Conservation (phyloP, 352 stramenopile species). For the Ophiocytium majus region DNA sequence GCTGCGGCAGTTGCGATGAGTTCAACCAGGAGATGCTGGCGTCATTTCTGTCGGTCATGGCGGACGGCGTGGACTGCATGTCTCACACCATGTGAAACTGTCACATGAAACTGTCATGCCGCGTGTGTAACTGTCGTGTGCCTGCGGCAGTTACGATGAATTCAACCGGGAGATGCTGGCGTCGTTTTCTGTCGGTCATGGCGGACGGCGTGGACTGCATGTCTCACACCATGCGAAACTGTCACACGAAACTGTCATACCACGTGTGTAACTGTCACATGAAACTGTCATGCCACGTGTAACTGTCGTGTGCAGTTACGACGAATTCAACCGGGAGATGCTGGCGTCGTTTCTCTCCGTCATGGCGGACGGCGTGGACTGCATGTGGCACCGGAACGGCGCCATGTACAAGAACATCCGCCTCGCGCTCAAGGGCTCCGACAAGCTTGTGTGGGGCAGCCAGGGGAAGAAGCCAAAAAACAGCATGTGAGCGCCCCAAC, state of each 20-base stretch:
- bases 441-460: neutral
- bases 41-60: neutral
- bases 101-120: no score
- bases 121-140: no score
- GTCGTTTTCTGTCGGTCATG: neutral
- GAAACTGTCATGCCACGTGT: no score
- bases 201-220: neutral
- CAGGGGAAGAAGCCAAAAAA: conserved; percentile 14
- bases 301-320: neutral
- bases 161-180: conserved; percentile 12
- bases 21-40: conserved; percentile 14
- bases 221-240: no score
- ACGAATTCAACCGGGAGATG: conserved; percentile 7
- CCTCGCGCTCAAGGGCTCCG: neutral
- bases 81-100: no score
- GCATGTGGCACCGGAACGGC: conserved; percentile 4
- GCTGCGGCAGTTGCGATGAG: neutral
- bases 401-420: neutral
- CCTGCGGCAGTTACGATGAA: neutral
- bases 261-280: no score
- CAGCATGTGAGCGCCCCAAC: conserved; percentile 11
- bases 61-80: neutral
- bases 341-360: neutral
- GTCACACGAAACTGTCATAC: no score
- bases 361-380: conserved; percentile 9